A percentile compares a stretch with the other conserved stretches of the same genome.
phyloP scores from a whole-genome alignment of 352 stramenopile species.

The Phytophthora syringae region DNA sequence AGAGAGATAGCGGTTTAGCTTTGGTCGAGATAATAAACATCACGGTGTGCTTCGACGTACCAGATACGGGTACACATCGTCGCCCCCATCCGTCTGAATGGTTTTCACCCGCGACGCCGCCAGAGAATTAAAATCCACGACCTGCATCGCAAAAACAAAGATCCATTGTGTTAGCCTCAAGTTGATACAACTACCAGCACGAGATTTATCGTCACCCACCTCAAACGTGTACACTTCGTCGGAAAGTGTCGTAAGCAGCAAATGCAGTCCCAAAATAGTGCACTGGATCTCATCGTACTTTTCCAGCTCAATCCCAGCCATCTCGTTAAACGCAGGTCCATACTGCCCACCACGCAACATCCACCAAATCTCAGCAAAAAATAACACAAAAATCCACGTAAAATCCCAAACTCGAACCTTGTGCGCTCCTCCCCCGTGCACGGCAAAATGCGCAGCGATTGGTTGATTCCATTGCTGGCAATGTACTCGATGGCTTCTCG shows the following conservation, averaged over 20 bases:
- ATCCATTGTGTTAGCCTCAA: slow-evolving; percentile 12
- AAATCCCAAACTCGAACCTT: slow-evolving; percentile 54
- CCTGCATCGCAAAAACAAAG: slow-evolving; percentile 36
- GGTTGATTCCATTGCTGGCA: slow-evolving; percentile 75
- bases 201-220: slow-evolving; percentile 38
- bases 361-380: not conserved
- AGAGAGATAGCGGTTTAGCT: not conserved
- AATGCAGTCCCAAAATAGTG: slow-evolving; percentile 97
- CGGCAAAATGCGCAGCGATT: slow-evolving; percentile 77
- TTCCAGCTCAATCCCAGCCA: slow-evolving; percentile 84
- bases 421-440: slow-evolving; percentile 87
- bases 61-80: slow-evolving; percentile 88
- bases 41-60: slow-evolving; percentile 34
- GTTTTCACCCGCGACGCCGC: slow-evolving; percentile 77
- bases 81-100: slow-evolving; percentile 77
- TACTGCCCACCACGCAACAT: slow-evolving; percentile 75
- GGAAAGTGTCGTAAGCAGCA: slow-evolving; percentile 94
- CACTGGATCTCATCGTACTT: slow-evolving; percentile 96
- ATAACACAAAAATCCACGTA: no score
- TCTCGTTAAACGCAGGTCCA: slow-evolving; percentile 65
- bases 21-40: not conserved
- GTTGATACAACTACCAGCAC: not conserved
- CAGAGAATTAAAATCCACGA: slow-evolving; percentile 84
- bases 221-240: slow-evolving; percentile 99
- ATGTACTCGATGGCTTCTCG: slow-evolving; percentile 82